Conservation (phyloP, 2,329 filamentous ascomycete species). For the Trichophaea hybrida region DNA sequence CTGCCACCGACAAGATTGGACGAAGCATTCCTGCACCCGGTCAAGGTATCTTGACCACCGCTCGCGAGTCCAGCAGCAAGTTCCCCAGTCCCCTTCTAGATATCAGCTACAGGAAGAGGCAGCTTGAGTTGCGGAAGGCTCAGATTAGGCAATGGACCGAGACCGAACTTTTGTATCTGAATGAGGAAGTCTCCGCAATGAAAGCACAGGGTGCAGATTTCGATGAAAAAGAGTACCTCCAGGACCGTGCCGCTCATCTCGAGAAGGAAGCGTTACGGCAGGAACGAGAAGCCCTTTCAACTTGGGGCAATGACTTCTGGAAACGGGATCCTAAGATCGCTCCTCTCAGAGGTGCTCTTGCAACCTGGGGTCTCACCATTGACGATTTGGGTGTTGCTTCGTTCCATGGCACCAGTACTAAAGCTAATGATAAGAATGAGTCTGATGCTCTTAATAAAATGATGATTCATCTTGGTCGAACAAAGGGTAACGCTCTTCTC, state of each 20-base stretch:
- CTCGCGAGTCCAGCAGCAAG: constrained; percentile 76
- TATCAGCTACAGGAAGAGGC: constrained; percentile 91
- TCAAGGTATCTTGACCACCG: constrained; percentile 90
- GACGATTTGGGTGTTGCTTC: constrained; percentile 91
- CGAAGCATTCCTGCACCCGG: constrained; percentile 92
- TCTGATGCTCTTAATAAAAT: constrained; percentile 95
- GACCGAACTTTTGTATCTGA: constrained; percentile 79
- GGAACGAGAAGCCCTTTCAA: constrained; percentile 82
- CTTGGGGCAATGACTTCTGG: constrained; percentile 98
- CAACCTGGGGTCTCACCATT: constrained; percentile 94
- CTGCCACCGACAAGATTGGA: constrained; percentile 97
- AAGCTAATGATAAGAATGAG: constrained; percentile 99
- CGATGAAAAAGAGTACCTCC: constrained; percentile 68
- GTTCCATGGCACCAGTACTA: constrained; percentile 97
- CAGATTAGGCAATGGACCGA: constrained; percentile 96
- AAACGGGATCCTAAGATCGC: constrained; percentile 87
- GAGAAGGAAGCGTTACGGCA: constrained; percentile 77
- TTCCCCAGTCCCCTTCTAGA: constrained; percentile 92
- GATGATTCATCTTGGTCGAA: constrained; percentile 81
- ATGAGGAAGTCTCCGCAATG: constrained; percentile 85
- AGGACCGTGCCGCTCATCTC: constrained; percentile 74
- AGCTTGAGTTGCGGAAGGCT: constrained; percentile 83
- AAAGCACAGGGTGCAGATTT: constrained; percentile 64
- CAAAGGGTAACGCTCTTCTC: constrained; percentile 88
- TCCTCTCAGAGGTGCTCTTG: constrained; percentile 85